Evolutionary conservation across 2,329 filamentous ascomycete genomes (phyloP).

Genomic region (Penicillium hesseltinei): DNA sequence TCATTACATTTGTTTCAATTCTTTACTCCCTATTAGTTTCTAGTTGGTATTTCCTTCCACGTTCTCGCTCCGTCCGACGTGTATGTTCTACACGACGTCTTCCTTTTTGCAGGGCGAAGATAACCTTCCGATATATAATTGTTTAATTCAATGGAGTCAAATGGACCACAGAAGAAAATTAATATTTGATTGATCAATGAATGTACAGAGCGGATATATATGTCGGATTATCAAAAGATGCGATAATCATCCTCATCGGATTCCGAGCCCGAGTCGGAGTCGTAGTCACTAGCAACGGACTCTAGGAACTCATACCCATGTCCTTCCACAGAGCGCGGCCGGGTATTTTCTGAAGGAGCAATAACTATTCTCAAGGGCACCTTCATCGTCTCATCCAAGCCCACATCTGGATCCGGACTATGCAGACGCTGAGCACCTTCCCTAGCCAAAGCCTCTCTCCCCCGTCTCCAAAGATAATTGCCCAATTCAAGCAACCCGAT

Average conservation of each 20-base stretch:
- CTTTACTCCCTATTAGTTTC: background rate
- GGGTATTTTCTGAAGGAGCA: background rate
- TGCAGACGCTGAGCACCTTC: background rate
- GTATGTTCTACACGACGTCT: background rate
- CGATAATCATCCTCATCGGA: conserved; percentile 14
- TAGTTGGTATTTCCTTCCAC: background rate
- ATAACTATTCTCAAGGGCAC: conserved; percentile 2
- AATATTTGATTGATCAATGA: background rate
- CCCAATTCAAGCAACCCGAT: conserved; percentile 23
- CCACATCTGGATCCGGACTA: background rate
- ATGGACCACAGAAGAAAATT: background rate
- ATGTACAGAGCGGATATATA: background rate
- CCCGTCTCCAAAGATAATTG: conserved; percentile 18
- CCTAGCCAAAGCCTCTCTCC: background rate
- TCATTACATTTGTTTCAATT: background rate
- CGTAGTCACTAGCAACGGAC: background rate
- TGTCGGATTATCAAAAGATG: conserved; percentile 1
- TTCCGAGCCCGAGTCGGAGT: conserved; percentile 8
- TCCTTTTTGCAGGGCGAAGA: background rate
- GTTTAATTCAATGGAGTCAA: too few species aligned
- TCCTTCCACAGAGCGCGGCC: background rate
- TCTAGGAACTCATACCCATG: background rate
- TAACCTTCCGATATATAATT: background rate
- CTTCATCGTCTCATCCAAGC: conserved; percentile 4
- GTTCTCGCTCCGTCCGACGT: background rate